phyloP scores from a whole-genome alignment of 768 basidiomycete genomes.

The Tylopilus sp. region DNA sequence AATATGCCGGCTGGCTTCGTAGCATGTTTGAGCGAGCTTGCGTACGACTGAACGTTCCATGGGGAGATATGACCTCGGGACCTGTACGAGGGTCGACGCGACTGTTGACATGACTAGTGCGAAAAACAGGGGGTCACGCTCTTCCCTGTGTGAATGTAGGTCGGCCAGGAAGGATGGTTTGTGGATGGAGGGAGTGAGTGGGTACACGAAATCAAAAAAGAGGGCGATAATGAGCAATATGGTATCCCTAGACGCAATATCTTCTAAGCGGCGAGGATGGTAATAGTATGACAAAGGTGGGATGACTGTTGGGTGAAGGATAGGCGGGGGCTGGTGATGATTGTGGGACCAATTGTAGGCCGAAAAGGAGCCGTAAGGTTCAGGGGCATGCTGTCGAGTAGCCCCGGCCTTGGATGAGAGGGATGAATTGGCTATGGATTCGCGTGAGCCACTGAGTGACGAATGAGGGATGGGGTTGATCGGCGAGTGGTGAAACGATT shows the following conservation, averaged over 20 bases:
- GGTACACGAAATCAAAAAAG: conserved; percentile 93
- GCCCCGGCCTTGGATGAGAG: conserved; percentile 44
- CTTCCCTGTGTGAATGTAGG: conserved; percentile 73
- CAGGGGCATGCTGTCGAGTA: conserved; percentile 39
- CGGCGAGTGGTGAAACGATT: conserved; percentile 57
- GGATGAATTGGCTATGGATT: conserved; percentile 25
- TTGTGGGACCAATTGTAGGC: conserved; percentile 71
- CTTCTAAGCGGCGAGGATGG: conserved; percentile 73
- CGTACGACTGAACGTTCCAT: conserved; percentile 84
- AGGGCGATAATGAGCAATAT: conserved; percentile 80
- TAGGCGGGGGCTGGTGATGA: conserved; percentile 49
- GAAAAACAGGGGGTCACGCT: conserved; percentile 87
- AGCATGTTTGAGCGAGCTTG: conserved; percentile 75
- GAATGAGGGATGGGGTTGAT: conserved; percentile 33
- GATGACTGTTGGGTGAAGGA: conserved; percentile 40
- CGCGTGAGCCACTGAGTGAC: conserved; percentile 38
- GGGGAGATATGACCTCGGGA: conserved; percentile 84
- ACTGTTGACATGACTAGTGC: conserved; percentile 88
- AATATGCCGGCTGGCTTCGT: conserved; percentile 80
- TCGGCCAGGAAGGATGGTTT: conserved; percentile 93
- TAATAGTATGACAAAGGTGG: conserved; percentile 71
- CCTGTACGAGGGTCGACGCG: conserved; percentile 83
- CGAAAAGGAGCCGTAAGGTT: conserved; percentile 62
- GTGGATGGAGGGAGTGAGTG: conserved; percentile 87
- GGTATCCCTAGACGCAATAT: conserved; percentile 77